A percentile compares a stretch with the other conserved stretches of the same genome.
phyloP scores from a whole-genome alignment of 805 yeast species.

The Starmerella vitae region DNA sequence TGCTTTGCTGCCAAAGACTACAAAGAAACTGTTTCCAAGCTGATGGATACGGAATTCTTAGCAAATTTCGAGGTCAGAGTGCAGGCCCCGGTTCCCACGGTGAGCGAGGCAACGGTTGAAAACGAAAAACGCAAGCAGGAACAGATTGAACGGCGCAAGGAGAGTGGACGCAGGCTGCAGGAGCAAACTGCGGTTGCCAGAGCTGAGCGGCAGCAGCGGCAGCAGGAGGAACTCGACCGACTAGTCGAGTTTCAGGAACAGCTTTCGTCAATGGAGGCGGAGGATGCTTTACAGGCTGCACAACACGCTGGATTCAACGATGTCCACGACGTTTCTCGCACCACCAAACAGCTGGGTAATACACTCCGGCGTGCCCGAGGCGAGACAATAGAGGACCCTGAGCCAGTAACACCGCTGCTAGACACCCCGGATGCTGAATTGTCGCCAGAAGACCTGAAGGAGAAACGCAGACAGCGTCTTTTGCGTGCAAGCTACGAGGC shows the following conservation, averaged over 20 bases:
- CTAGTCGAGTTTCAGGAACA: constrained; percentile 51
- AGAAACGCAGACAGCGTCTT: constrained; percentile 71
- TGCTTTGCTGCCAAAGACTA: constrained; percentile 68
- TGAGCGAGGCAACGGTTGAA: constrained; percentile 31
- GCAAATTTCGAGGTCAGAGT: constrained; percentile 59
- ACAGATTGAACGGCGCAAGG: constrained; percentile 65
- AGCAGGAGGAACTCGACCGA: constrained; percentile 60
- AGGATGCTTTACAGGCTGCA: constrained; percentile 55
- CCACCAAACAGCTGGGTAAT: constrained; percentile 30
- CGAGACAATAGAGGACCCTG: constrained; percentile 38
- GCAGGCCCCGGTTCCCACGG: constrained; percentile 66
- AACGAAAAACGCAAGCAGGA: constrained; percentile 77
- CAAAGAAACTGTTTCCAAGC: constrained; percentile 42
- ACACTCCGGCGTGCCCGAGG: constrained; percentile 28
- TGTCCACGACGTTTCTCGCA: constrained; percentile 46
- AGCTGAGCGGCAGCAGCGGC: constrained; percentile 71
- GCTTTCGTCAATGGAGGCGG: constrained; percentile 66
- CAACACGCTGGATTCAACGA: constrained; percentile 38
- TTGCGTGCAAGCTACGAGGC: constrained; percentile 84
- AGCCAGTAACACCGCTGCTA: constrained; percentile 45
- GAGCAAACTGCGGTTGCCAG: constrained; percentile 84
- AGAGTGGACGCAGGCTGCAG: constrained; percentile 77
- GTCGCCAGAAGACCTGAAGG: constrained; percentile 65
- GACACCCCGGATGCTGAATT: constrained; percentile 78
- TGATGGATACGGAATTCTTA: constrained; percentile 48